Base-by-base conservation (phyloP, 2,329 filamentous ascomycete genomes). In the Colletotrichum abscissum region DNA sequence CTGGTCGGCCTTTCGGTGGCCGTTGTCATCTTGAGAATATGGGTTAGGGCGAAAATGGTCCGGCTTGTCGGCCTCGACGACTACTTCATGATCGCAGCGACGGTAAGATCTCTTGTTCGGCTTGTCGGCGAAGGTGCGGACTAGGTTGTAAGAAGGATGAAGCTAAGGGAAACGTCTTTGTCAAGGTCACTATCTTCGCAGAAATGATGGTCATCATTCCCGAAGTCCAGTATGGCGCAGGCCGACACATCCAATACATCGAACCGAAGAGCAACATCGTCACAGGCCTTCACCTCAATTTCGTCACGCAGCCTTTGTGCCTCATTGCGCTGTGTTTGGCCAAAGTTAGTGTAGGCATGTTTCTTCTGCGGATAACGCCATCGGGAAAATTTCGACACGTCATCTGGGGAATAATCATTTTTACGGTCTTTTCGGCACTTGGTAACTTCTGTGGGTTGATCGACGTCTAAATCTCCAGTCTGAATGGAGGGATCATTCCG, bases 291-390 rank as follows among this genome's bases (percentile, higher is more conserved):
- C 76, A 78, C 56, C 75, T 80, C 56, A 81, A 81, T 78, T 81
- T 81, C 28, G 76, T 78, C 56, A 81, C 79, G 0, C 79, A 81
- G 66, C 79, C 80, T 2, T 49, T 80, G 26, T 80, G 76, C 19
- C 72, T 81, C 4, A 70, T 79, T n/a, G 76, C 67, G 22, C 68
- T 81, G 6, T 77, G 75, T 49, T 46, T 81, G 16, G 76, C 78
- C 12, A 80, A 81, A 63, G 73, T 80, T 63, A 78, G 78, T 74
- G 78, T 81, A 26, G 79, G 80, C 12, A 30, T 80, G 30, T 81
- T 81, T 58, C 69, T 81, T 8, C 57, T 80, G 72, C 72, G 79
- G 8, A 73, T 80, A 11, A 77, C 76, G 1, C 77, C 78, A 2
- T 76, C 76, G 0, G 5, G n/a, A 1, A 59, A 42, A 7, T 78